phyloP scores from a whole-genome alignment of 2,329 filamentous ascomycete species.

The Xylariomycetidae sp. region DNA sequence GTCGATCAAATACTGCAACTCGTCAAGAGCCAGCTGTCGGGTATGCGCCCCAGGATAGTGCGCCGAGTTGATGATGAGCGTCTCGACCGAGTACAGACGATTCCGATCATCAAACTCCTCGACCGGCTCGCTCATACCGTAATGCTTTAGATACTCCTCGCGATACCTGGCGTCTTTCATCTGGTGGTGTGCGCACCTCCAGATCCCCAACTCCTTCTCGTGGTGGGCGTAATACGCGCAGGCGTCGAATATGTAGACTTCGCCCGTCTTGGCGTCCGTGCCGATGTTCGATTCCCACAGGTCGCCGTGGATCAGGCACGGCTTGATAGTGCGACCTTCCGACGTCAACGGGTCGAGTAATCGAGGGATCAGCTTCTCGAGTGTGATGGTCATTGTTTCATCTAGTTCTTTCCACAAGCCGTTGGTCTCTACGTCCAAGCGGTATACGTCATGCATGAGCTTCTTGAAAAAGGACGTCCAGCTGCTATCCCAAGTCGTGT shows the following conservation, averaged over 20 bases:
- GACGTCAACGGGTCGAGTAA: constrained; percentile 10
- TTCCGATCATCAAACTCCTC: constrained; percentile 21
- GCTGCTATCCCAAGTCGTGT: constrained; percentile 8
- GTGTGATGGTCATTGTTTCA: constrained; percentile 7
- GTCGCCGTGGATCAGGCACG: constrained; percentile 15
- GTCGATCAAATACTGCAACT: constrained; percentile 10
- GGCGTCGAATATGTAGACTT: constrained; percentile 14
- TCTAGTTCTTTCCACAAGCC: constrained; percentile 17
- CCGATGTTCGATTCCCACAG: constrained; percentile 18
- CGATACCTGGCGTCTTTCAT: constrained; percentile 14
- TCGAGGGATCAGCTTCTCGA: constrained; percentile 12
- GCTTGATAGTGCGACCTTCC: constrained; percentile 10
- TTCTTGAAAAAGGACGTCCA: constrained; percentile 16
- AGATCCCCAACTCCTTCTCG: constrained; percentile 16
- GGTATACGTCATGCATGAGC: constrained; percentile 15
- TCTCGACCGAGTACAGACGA: constrained; percentile 18
- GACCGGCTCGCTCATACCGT: constrained; percentile 14
- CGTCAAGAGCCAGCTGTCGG: constrained; percentile 6
- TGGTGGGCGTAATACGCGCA: constrained; percentile 18
- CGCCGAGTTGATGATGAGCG: constrained; percentile 15
- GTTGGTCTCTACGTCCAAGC: constrained; percentile 15
- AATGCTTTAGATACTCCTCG: constrained; percentile 16
- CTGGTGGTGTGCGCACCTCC: constrained; percentile 11
- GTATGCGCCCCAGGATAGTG: constrained; percentile 9
- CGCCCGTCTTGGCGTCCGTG: constrained; percentile 10